Conservation (phyloP, 306 rosid species). For the Mucuna pruriens region DNA sequence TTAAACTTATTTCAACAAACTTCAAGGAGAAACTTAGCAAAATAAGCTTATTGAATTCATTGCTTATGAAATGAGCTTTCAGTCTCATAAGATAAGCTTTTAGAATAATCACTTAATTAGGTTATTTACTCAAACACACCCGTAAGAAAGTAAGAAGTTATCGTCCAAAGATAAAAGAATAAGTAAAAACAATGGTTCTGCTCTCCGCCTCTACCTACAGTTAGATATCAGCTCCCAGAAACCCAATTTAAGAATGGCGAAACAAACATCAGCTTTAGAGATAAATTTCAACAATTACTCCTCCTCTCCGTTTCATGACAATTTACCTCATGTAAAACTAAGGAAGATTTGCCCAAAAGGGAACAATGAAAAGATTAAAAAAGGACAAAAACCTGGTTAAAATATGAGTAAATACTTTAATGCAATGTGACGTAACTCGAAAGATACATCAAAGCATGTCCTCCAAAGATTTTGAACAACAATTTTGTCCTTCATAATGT, state of each 20-base stretch:
- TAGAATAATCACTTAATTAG: too few relatives aligned
- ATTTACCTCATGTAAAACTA: background rate
- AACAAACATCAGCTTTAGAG: background rate
- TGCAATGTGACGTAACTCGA: background rate
- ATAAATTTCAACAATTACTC: background rate
- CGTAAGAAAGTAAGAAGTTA: background rate
- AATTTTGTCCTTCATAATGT: background rate
- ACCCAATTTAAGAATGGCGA: background rate
- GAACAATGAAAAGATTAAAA: background rate
- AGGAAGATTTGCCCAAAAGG: background rate
- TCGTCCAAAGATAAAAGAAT: background rate
- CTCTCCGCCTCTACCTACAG: background rate
- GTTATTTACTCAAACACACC: too few relatives aligned
- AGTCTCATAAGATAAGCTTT: too few relatives aligned
- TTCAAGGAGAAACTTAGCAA: too few relatives aligned
- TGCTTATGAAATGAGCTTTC: too few relatives aligned
- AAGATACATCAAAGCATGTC: background rate
- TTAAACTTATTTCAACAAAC: too few relatives aligned
- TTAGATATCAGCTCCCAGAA: background rate
- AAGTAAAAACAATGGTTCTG: constrained; percentile 8
- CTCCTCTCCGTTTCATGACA: background rate
- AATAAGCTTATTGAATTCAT: too few relatives aligned
- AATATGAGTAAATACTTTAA: background rate
- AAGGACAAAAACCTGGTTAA: background rate
- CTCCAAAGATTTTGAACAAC: background rate